Percentiles rank a stretch among this genome's conserved stretches.
These are phyloP conservation scores for Lichtheimia hyalospora DNA, from an alignment of 371 early-diverging fungal genomes.

Conservation along the genomic window DNA sequence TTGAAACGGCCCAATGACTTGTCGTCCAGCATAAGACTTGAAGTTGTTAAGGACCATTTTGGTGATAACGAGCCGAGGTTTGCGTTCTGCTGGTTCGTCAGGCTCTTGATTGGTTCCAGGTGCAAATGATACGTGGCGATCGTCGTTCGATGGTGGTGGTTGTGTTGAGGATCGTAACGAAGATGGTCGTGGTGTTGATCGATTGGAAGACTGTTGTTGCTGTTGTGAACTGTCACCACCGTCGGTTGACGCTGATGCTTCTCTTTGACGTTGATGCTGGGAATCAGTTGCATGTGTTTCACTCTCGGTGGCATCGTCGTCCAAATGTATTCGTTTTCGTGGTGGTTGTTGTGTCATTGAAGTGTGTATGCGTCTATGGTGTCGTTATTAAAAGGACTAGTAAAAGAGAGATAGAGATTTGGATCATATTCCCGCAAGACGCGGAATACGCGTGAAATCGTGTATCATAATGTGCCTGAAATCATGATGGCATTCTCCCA, in stretches of 20 bases:
- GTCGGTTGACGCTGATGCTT: background rate
- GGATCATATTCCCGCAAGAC: no score
- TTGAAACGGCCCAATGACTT: slow-evolving; percentile 97
- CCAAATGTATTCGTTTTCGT: slow-evolving; percentile 11
- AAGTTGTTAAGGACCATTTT: slow-evolving; percentile 94
- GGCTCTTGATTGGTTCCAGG: background rate
- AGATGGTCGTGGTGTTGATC: background rate
- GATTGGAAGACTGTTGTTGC: background rate
- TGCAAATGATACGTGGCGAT: slow-evolving; percentile 13
- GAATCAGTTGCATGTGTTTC: background rate
- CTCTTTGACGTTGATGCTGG: background rate
- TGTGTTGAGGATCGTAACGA: background rate
- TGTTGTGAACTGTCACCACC: background rate
- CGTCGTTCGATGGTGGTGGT: background rate
- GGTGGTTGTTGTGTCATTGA: slow-evolving; percentile 4
- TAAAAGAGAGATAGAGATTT: no score
- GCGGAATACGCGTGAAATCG: no score
- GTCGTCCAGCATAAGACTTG: slow-evolving; percentile 94
- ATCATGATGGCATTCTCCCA: no score
- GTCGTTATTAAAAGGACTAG: no score
- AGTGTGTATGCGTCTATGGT: no score
- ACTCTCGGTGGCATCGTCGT: background rate
- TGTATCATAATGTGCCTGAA: no score
- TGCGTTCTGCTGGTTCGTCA: slow-evolving; percentile 12
- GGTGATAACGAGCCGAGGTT: slow-evolving; percentile 82